Base-by-base conservation (phyloP, 2,329 filamentous ascomycete genomes). In the Cladobotryum mycophilum region DNA sequence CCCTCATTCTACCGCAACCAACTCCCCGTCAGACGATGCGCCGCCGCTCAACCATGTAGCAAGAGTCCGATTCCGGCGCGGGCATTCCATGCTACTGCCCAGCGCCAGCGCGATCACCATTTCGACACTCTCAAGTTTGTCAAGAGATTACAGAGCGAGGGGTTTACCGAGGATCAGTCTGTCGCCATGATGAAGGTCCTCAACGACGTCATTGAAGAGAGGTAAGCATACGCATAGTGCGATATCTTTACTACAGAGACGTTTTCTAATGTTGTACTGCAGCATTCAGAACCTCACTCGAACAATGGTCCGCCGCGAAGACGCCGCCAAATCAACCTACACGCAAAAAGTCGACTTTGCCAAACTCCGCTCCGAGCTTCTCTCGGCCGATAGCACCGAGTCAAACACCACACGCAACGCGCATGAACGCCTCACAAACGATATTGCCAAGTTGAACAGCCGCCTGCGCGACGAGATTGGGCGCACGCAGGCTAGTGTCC, bases 51-150 rank as follows among this genome's bases (percentile, higher is more conserved):
- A 18, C 45, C 40, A 30, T 30, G 25, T 30, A 3, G 6, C 25
- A 30, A 30, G 3, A 65, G 58, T 33, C 59, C 56, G 2, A 58
- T 63, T 20, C 45, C 62, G 3, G 64, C 65, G 41, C 69, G 76
- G 53, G 70, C 74, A 0, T 92, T 96, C 66, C 86, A 90, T 67
- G 79, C 82, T 35, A 86, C 88, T 1, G 49, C 59, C 1, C 62
- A 70, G 36, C 78, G 73, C 46, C 66, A 68, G 47, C 81, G 87
- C 57, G 91, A 96, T 62, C 93, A 99, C 69, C 91, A 99, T 70
- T 99, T 99, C 66, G 93, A 99, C 70, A 99, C 93, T 1, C 80
- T 99, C 55, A 96, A 96, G 72, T 96, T 99, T 66, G 91, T 99
- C 37, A 89, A 96, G 71, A 80, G 89, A 47, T 76, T 99, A 38